phyloP scores from a whole-genome alignment of 805 yeast species.

The Yamadazyma sp. region DNA sequence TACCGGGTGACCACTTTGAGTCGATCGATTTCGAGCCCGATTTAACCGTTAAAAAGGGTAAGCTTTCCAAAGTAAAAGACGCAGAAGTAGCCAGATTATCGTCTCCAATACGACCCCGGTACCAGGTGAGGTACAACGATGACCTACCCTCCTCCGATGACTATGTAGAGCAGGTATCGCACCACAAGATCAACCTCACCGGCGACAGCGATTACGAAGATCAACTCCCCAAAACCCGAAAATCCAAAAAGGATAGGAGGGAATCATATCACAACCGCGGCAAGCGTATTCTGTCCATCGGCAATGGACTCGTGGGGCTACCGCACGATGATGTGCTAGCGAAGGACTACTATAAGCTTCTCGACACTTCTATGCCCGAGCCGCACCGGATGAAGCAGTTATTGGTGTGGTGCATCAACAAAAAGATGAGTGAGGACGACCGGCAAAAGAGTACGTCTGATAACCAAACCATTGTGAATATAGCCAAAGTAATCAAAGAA shows the following conservation, averaged over 20 bases:
- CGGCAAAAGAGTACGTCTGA: constrained; percentile 22
- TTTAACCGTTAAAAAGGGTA: neutral
- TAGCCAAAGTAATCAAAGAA: constrained; percentile 64
- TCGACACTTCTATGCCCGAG: constrained; percentile 63
- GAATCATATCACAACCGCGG: constrained; percentile 61
- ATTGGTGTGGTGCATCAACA: constrained; percentile 64
- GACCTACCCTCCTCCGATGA: constrained; percentile 18
- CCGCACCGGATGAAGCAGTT: constrained; percentile 73
- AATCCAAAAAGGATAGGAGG: constrained; percentile 36
- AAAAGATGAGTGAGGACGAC: constrained; percentile 39
- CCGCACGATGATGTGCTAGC: constrained; percentile 64
- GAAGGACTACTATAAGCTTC: constrained; percentile 57
- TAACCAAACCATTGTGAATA: constrained; percentile 44
- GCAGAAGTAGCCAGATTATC: constrained; percentile 11
- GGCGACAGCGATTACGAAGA: constrained; percentile 7
- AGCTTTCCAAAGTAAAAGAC: neutral
- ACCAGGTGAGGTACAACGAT: constrained; percentile 14
- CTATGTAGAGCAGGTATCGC: constrained; percentile 32
- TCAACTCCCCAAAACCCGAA: constrained; percentile 17
- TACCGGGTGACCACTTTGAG: constrained; percentile 7
- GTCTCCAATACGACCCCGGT: constrained; percentile 18
- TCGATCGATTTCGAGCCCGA: constrained; percentile 13
- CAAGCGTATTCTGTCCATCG: constrained; percentile 69
- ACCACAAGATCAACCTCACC: constrained; percentile 23
- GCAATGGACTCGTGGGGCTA: constrained; percentile 66